Conservation (phyloP, 176 grass and related monocot genomes). For the Tuctoria greenei region DNA sequence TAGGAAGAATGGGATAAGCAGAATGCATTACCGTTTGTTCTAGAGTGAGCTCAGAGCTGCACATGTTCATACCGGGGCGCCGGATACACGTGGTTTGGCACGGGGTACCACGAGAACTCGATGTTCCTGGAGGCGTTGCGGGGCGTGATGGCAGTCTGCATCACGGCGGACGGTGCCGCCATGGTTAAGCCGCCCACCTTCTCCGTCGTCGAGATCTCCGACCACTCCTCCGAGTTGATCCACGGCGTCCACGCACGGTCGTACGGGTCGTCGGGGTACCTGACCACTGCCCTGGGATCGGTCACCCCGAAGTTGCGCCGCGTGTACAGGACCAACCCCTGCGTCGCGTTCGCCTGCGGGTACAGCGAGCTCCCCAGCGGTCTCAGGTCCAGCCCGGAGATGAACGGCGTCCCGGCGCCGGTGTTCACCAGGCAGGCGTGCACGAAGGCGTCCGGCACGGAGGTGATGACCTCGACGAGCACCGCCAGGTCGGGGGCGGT, state of each 20-base stretch:
- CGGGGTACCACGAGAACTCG: neutral
- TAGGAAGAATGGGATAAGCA: neutral
- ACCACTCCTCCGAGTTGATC: neutral
- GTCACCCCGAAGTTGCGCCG: slow-evolving; percentile 42
- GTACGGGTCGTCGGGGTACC: slow-evolving; percentile 52
- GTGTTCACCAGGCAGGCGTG: slow-evolving; percentile 56
- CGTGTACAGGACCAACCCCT: slow-evolving; percentile 29
- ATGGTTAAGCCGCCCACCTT: neutral
- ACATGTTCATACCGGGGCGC: neutral
- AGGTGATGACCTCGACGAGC: slow-evolving; percentile 23
- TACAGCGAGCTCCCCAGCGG: slow-evolving; percentile 45
- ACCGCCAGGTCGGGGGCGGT: accelerated
- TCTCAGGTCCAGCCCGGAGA: slow-evolving; percentile 55
- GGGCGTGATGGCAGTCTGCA: slow-evolving; percentile 51
- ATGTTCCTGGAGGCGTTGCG: slow-evolving; percentile 36
- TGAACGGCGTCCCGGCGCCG: slow-evolving; percentile 60
- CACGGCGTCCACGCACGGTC: slow-evolving; percentile 28
- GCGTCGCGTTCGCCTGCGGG: slow-evolving; percentile 2
- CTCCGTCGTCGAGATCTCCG: slow-evolving; percentile 4
- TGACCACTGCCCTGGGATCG: neutral
- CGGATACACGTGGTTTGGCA: neutral
- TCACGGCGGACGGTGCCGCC: slow-evolving; percentile 36
- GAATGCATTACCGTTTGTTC: neutral
- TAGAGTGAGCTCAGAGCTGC: accelerated
- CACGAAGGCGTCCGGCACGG: slow-evolving; percentile 24